Evolutionary conservation across 208 protist species (phyloP).

Genomic region (Angomonas deanei): DNA sequence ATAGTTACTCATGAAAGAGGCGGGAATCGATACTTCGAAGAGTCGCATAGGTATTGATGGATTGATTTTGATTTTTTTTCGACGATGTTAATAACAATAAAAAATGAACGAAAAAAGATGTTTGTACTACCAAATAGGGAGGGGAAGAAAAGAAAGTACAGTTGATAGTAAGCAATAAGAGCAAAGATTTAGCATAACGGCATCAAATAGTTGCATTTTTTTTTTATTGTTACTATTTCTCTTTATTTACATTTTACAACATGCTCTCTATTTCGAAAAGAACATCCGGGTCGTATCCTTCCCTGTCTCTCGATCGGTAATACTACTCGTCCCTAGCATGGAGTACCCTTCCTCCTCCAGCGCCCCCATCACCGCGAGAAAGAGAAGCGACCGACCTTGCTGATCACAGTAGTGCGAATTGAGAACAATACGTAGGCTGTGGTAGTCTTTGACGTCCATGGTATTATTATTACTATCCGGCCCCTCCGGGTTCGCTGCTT

Average conservation of each 20-base stretch:
- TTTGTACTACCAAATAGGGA: too few species aligned
- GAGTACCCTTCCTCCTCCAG: constrained; percentile 73
- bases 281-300: constrained; percentile 75
- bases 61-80: too few species aligned
- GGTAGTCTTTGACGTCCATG: constrained; percentile 23
- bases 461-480: not conserved
- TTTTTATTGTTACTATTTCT: not conserved
- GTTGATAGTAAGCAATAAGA: too few species aligned
- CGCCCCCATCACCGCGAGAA: constrained; percentile 53
- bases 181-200: not conserved
- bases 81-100: too few species aligned
- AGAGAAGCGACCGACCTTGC: constrained; percentile 54
- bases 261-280: constrained; percentile 32
- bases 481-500: not conserved
- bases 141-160: too few species aligned
- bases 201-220: not conserved
- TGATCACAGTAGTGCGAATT: constrained; percentile 83
- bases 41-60: too few species aligned
- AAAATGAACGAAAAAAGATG: too few species aligned
- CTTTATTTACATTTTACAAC: not conserved
- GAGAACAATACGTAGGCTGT: constrained; percentile 56
- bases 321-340: constrained; percentile 51
- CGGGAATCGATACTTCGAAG: too few species aligned
- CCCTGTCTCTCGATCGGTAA: constrained; percentile 28
- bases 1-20: too few species aligned